Percentiles rank a stretch among this genome's conserved stretches.
These are phyloP conservation scores for Blumeria hordei DNA, from an alignment of 2,329 filamentous ascomycete species.

Conservation along the genomic window DNA sequence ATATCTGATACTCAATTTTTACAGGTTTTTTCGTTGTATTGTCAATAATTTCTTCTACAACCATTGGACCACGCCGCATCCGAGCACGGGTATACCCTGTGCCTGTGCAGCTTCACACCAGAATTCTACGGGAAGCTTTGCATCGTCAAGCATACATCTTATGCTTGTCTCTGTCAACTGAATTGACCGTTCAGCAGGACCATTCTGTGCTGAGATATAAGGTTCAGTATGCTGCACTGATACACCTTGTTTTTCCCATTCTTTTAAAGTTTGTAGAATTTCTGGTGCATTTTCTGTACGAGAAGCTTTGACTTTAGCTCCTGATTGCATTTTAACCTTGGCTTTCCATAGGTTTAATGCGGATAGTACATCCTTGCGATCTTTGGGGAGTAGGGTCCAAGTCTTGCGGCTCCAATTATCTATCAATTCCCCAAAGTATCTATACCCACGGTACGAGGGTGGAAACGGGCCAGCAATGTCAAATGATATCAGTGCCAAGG, in stretches of 20 bases:
- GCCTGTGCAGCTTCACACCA: background rate
- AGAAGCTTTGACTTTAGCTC: background rate
- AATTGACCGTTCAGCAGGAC: background rate
- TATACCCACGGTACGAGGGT: background rate
- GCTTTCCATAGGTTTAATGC: background rate
- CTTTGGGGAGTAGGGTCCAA: background rate
- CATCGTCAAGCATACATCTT: background rate
- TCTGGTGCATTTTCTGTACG: background rate
- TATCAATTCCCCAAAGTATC: background rate
- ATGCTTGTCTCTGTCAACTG: background rate
- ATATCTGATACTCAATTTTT: background rate
- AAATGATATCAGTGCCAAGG: background rate
- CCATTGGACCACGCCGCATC: background rate
- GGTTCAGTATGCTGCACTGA: background rate
- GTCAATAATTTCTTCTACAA: background rate
- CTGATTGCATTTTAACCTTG: background rate
- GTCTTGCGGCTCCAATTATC: slow-evolving; percentile 1
- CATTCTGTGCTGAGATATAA: background rate
- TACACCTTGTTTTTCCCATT: slow-evolving; percentile 1
- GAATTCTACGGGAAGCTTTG: slow-evolving; percentile 1
- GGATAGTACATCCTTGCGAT: background rate
- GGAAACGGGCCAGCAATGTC: background rate
- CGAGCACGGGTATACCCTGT: background rate
- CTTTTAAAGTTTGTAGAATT: background rate
- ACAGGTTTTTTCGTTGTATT: background rate